Evolutionary conservation across 352 stramenopile genomes (phyloP), one percentile per base, ranked within the genome.

Genomic region (Phytophthora kernoviae): DNA sequence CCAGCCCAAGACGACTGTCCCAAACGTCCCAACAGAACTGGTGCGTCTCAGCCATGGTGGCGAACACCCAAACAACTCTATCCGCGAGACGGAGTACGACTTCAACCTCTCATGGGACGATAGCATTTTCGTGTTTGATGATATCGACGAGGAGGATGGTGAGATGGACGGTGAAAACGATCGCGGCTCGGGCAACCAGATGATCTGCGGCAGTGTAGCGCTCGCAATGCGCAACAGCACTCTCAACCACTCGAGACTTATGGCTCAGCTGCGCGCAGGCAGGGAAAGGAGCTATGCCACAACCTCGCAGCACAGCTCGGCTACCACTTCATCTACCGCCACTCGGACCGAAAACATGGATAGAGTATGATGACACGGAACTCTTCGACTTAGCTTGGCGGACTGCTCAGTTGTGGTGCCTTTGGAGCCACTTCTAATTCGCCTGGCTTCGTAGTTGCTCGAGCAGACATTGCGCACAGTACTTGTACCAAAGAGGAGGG

Each of bases 51-150:
- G 65, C 27, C 75, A 85, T 33, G 81, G 75, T 17, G 76, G 77
- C 17, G 83, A 93, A 55, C 74, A 78, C 18, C 73, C 81, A 34
- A 83, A 88, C 42, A 80, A 92, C 43, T 92, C 84, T 27, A 95
- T 95, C 60, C 84, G 87, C 41, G 84, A 95, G 58, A 95, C 87
- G 8, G 87, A 95, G 57, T 71, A 86, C 9, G 81, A 87, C 40
- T 74, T 87, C 20, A 79, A 74, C n/a, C 43, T 83, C 9, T 88
- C 79, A 20, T 90, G 79, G 79, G 76, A 91, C 56, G 84, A 93
- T 27, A 81, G 68, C 32, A 87, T 93, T 54, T 75, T 86, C 50
- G 80, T 93, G 30, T 84, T 88, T 17, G 84, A 93, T 41, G 80
- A 88, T 36, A 77, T 77, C 20, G 73, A 79, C 30, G 70, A 82